Base-by-base conservation (phyloP, 768 basidiomycete species). In the Lactarius evosmus region DNA sequence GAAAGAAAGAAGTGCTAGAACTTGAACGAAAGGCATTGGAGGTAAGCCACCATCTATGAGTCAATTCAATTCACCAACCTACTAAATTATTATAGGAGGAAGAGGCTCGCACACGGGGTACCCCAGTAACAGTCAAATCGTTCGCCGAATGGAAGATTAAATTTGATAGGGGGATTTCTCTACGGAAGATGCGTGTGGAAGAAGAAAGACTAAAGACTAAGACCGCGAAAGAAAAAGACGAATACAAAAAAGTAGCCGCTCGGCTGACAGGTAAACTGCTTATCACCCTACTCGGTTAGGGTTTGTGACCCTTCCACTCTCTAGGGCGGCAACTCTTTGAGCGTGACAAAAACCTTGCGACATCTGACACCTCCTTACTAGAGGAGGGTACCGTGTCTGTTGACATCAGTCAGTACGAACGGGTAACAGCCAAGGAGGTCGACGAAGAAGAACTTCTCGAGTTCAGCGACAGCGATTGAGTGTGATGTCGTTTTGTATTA, bases 301-400 rank as follows among this genome's bases (percentile, higher is more conserved):
- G 54, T 67, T 67, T 34, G 34, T 41, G 11, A 44, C 59, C 40
- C 30, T 14, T 55, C 14, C 22, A 38, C 56, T 53, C n/a, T 50
- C 61, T 68, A 96, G 96, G 96, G 30, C 87, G 93, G 27, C 94
- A 97, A 76, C 77, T 98, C 51, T 99, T 98, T 75, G 93, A 96
- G 75, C 84, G 85, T 41, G 87, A 93, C 72, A 83, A 78, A 61
- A 83, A 84, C 69, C 79, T 95, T 36, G 84, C 78, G 4, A 76
- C 77, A 9, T 87, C 91, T 53, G 96, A 98, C 60, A 91, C 91
- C 67, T 81, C 75, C 16, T 78, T 95, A 40, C 75, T 88, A 71
- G 95, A 98, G 74, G 96, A 95, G 72, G 95, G 86, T 29, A 83
- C 85, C 0, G 85, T 89, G 59, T 91, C 91, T 25, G 92, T 98